Conservation (phyloP, 129 eudicot species). For the Flaveria linearis region DNA sequence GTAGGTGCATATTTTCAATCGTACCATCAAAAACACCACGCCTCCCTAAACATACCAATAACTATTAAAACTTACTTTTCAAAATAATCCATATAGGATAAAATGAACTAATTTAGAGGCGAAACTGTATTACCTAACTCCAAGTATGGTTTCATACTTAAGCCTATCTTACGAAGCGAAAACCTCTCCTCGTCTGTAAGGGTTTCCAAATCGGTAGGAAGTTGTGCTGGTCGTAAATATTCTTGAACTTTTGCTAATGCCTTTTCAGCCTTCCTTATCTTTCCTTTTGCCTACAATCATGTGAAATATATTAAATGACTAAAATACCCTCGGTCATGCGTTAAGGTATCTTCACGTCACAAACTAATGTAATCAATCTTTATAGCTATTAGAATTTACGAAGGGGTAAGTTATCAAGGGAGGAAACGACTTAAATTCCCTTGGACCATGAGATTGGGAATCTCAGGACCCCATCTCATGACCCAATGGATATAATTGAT, state of each 20-base stretch:
- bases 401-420: background rate
- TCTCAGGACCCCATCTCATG: background rate
- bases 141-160: slow-evolving; percentile 92
- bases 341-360: slow-evolving; percentile 12
- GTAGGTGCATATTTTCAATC: slow-evolving; percentile 90
- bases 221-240: slow-evolving; percentile 58
- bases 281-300: slow-evolving; percentile 66
- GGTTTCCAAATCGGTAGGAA: slow-evolving; percentile 80
- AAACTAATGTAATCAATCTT: background rate
- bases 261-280: slow-evolving; percentile 69
- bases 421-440: slow-evolving; percentile 1
- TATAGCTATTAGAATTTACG: background rate
- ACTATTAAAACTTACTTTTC: background rate
- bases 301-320: slow-evolving; percentile 6
- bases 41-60: slow-evolving; percentile 51
- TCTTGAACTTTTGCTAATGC: slow-evolving; percentile 67
- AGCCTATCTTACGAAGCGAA: slow-evolving; percentile 82
- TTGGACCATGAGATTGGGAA: slow-evolving; percentile 1
- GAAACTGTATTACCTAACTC: slow-evolving; percentile 56
- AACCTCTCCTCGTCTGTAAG: slow-evolving; percentile 85
- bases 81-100: background rate
- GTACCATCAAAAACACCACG: slow-evolving; percentile 92
- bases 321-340: slow-evolving; percentile 10
- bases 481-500: background rate
- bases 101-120: background rate